These are phyloP conservation scores for Cyberlindnera misumaiensis DNA, from an alignment of 805 yeast species.

Conservation along the genomic window DNA sequence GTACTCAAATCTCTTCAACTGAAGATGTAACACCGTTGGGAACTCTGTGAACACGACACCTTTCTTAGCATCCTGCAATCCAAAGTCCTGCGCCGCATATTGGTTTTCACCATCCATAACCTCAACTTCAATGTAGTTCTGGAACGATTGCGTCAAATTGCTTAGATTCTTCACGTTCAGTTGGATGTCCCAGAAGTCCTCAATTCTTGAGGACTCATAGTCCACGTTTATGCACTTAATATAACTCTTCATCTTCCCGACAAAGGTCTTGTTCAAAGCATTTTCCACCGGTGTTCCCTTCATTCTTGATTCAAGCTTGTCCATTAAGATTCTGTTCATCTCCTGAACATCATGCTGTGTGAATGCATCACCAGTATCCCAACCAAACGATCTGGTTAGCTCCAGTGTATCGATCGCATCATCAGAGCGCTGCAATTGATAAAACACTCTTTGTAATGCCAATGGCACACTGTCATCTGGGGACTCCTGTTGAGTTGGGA, in stretches of 20 bases:
- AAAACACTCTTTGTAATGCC: slow-evolving; percentile 84
- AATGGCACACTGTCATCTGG: slow-evolving; percentile 61
- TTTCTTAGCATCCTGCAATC: slow-evolving; percentile 92
- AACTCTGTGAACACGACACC: slow-evolving; percentile 89
- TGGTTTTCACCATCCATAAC: slow-evolving; percentile 91
- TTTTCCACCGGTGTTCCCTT: slow-evolving; percentile 79
- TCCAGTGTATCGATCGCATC: slow-evolving; percentile 80
- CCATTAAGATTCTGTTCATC: slow-evolving; percentile 91
- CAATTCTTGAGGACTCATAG: slow-evolving; percentile 84
- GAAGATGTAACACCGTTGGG: slow-evolving; percentile 91
- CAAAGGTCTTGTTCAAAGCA: slow-evolving; percentile 73
- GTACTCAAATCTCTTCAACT: slow-evolving; percentile 89
- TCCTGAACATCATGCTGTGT: slow-evolving; percentile 99
- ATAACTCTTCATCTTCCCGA: slow-evolving; percentile 94
- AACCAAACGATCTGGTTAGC: slow-evolving; percentile 88
- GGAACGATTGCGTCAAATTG: slow-evolving; percentile 68
- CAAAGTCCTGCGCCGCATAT: slow-evolving; percentile 84
- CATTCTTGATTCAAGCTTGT: slow-evolving; percentile 84
- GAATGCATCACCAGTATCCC: slow-evolving; percentile 94
- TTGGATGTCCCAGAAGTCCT: slow-evolving; percentile 98
- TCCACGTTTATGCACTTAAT: slow-evolving; percentile 90
- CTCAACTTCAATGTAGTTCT: slow-evolving; percentile 83
- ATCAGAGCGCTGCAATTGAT: slow-evolving; percentile 63
- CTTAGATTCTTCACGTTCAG: slow-evolving; percentile 81
- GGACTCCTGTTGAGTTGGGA: slow-evolving; percentile 65